phyloP scores from a whole-genome alignment of 441 rosid species.

The Populus tomentosa region DNA sequence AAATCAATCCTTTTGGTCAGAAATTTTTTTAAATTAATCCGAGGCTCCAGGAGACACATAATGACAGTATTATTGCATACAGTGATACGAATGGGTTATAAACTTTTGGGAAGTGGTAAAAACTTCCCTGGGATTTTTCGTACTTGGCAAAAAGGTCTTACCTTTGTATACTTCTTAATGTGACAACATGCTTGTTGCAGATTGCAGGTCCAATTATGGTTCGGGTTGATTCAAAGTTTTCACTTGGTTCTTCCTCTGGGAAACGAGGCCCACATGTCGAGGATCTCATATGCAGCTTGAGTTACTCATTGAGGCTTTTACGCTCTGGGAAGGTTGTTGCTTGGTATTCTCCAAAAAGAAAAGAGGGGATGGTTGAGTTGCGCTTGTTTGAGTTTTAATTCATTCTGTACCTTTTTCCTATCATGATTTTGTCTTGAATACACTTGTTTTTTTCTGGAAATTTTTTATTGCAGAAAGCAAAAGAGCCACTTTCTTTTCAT shows the following conservation, averaged over 20 bases:
- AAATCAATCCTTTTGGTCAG: neutral
- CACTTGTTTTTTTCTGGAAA: neutral
- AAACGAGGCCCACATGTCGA: constrained; percentile 40
- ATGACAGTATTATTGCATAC: neutral
- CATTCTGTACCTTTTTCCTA: neutral
- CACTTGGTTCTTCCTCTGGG: constrained; percentile 33
- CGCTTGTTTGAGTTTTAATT: constrained; percentile 63
- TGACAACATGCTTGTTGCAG: constrained; percentile 29
- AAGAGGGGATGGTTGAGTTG: constrained; percentile 87
- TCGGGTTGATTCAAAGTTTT: constrained; percentile 59
- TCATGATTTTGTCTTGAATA: neutral
- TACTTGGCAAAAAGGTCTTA: neutral
- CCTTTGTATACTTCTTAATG: neutral
- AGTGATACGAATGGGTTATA: neutral
- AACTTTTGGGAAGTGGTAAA: neutral
- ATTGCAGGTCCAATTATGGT: constrained; percentile 71
- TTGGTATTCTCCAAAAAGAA: constrained; percentile 85
- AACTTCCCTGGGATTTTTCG: neutral
- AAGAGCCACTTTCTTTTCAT: neutral
- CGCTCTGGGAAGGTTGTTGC: constrained; percentile 76
- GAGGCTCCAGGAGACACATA: neutral
- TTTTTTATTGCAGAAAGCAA: neutral
- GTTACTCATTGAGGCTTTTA: constrained; percentile 62
- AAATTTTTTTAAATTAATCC: neutral
- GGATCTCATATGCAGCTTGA: constrained; percentile 63